A percentile compares a stretch with the other conserved stretches of the same genome.
phyloP scores from a whole-genome alignment of 192 early-diverging fungal genomes.

The Umbelopsis sp. region DNA sequence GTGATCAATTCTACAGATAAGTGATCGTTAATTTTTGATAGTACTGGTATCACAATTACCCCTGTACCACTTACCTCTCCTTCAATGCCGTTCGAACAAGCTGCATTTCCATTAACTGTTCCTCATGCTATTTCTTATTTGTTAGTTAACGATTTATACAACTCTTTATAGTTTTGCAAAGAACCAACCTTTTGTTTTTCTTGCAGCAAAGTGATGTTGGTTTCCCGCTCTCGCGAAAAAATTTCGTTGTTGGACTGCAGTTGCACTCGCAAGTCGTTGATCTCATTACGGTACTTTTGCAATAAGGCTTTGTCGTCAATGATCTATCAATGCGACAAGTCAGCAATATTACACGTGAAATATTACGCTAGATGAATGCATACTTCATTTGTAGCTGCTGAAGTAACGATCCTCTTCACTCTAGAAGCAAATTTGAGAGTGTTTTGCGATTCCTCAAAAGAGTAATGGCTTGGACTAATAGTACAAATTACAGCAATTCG shows the following conservation, averaged over 20 bases:
- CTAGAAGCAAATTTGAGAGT: constrained; percentile 95
- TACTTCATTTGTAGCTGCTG: constrained; percentile 80
- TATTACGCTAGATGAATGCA: neutral
- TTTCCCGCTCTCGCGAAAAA: constrained; percentile 53
- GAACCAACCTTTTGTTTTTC: constrained; percentile 35
- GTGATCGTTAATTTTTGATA: neutral
- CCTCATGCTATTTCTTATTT: constrained; percentile 46
- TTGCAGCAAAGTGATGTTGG: constrained; percentile 36
- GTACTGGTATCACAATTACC: neutral
- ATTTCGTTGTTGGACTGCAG: constrained; percentile 59
- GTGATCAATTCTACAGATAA: constrained; percentile 65
- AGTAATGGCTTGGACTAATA: constrained; percentile 75
- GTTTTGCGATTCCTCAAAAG: constrained; percentile 85
- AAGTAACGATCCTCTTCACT: constrained; percentile 85
- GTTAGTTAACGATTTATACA: constrained; percentile 9
- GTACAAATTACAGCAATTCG: constrained; percentile 92
- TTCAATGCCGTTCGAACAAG: constrained; percentile 73
- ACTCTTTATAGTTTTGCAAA: neutral
- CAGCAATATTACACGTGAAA: neutral
- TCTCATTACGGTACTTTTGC: constrained; percentile 82
- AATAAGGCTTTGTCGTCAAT: constrained; percentile 83
- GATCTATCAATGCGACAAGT: constrained; percentile 31
- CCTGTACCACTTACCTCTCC: constrained; percentile 47
- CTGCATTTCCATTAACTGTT: constrained; percentile 55
- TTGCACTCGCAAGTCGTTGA: constrained; percentile 70